Evolutionary conservation across 2,329 filamentous ascomycete genomes (phyloP), one percentile per base, ranked within the genome.

Genomic region (Cytospora mali): DNA sequence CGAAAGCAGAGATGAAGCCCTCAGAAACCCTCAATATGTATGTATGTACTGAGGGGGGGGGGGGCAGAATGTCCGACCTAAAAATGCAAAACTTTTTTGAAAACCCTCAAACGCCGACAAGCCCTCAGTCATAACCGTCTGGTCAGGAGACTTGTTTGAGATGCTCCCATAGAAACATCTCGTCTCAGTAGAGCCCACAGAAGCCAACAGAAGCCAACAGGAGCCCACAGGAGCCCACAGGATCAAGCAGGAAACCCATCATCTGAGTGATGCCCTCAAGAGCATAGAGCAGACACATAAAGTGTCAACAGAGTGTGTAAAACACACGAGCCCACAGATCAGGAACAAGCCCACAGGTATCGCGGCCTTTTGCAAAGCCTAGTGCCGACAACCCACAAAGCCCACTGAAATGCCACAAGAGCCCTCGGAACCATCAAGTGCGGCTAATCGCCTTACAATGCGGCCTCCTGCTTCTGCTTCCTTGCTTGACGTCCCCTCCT

Each of bases 381-480:
- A 83, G 78, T 82, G 81, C 81, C 78, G 80, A 84, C 79, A 81
- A 82, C 81, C 82, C 81, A 83, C 81, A 75, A 79, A 84, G 77
- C 78, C 78, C 77, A 79, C 78, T 75, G 72, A 74, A 76, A 75
- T 75, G 71, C 76, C 73, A 74, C 73, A 74, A 75, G 74, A 77
- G 75, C 78, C 79, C 79, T 80, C 78, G 71, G 73, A 71, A 72
- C 68, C 71, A 70, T 73, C 73, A 73, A 74, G 73, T 77, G 80
- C 75, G 71, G 72, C 74, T 68, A 55, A 54, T 58, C 65, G 70
- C 70, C 68, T 76, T 78, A 79, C 64, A 80, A 80, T 68, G 73
- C 90, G 74, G 86, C 87, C 87, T 93, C 94, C 81, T 86, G 89
- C 77, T 92, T 92, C 77, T 86, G 81, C 52, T 50, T 58, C n/a